Evolutionary conservation across 164 flowering plant genomes (phyloP), one percentile per base, ranked within the genome.

Genomic region (Vitis vinifera): DNA sequence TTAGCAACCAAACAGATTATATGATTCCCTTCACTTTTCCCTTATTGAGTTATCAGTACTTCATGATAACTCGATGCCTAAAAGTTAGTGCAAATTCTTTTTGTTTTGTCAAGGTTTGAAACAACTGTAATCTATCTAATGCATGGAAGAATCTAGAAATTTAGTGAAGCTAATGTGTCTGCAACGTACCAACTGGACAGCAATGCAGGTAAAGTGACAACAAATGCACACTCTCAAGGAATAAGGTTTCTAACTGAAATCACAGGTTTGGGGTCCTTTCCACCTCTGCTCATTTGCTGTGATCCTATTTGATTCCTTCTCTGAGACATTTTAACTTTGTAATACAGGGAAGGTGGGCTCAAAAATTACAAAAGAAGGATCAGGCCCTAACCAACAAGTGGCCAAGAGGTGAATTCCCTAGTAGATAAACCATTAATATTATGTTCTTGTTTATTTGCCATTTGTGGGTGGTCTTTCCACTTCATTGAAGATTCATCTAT

Each of bases 141-240:
- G 44, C 44, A 37, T 37, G 44, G 44, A 37, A 37, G 7, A 3
- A 37, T 37, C 44, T 37, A 37, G 4, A 37, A 23, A 37, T 37
- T 37, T 37, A 37, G 44, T 6, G 7, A 2, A 0, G 6, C 44
- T 37, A 37, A 37, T 37, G 44, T 37, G 7, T 37, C 44, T 37
- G 44, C 4, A 37, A 37, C 7, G 0, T 37, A 37, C 44, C 16
- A n/a, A 47, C 13, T 75, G 49, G 66, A 72, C 84, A 94, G 97
- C 55, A 86, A 86, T 62, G 95, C 92, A 62, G 88, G 82, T 69
- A 86, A 84, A 75, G 95, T 89, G 73, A 88, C 97, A 64, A 87
- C 92, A 29, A 90, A 83, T 70, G 27, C 74, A 48, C 81, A 82
- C 72, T 94, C 98, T 56, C 97, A 92, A 78, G 99, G 99, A 79